phyloP scores from a whole-genome alignment of 345 rosid genomes.

The Eutrema heterophyllum region DNA sequence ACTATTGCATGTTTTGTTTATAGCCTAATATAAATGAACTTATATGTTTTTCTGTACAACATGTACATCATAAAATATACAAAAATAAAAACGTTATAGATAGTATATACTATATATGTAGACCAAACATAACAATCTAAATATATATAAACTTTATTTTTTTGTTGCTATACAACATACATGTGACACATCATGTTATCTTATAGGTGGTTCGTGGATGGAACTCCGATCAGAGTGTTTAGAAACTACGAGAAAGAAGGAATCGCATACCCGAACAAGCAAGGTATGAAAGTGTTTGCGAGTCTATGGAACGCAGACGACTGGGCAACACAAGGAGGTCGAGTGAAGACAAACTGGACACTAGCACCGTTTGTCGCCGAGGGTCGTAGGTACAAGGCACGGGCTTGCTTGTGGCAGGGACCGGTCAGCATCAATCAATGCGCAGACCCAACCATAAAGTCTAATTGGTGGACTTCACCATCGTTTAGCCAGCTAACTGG shows the following conservation, averaged over 20 bases:
- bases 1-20: background rate
- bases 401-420: slow-evolving; percentile 71
- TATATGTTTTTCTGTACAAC: background rate
- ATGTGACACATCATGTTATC: slow-evolving; percentile 8
- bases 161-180: background rate
- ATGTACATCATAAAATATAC: background rate
- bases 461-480: slow-evolving; percentile 62
- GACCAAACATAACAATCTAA: background rate
- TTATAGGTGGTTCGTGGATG: slow-evolving; percentile 57
- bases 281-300: slow-evolving; percentile 61
- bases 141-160: background rate
- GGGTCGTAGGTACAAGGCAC: slow-evolving; percentile 40
- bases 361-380: slow-evolving; percentile 51
- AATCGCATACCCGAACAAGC: slow-evolving; percentile 64
- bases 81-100: background rate
- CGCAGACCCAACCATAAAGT: slow-evolving; percentile 30
- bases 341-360: slow-evolving; percentile 55
- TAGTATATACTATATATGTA: background rate
- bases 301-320: slow-evolving; percentile 76
- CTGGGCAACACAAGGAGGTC: slow-evolving; percentile 81
- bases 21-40: background rate
- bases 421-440: slow-evolving; percentile 44
- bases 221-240: slow-evolving; percentile 52
- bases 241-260: slow-evolving; percentile 52
- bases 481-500: slow-evolving; percentile 44